These are phyloP conservation scores for Cynara cardunculus DNA, from an alignment of 129 eudicot genomes.

Conservation along the genomic window DNA sequence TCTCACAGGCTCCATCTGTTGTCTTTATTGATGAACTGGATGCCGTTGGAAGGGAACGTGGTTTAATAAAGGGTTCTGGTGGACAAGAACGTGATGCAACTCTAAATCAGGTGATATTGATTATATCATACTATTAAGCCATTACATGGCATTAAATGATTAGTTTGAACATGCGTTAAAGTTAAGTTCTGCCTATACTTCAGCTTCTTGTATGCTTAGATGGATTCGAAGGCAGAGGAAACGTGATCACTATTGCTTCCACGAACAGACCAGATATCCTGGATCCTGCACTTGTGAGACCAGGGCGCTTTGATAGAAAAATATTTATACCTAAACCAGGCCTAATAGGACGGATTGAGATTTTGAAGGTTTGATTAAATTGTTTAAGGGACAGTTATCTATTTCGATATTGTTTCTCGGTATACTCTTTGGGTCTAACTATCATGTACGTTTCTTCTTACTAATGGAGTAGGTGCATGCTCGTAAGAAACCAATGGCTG, in stretches of 20 bases:
- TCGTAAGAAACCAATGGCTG: constrained; percentile 92
- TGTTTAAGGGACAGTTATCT: background rate
- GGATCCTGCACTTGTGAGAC: constrained; percentile 96
- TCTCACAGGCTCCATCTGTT: constrained; percentile 84
- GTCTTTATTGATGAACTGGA: constrained; percentile 97
- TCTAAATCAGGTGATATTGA: constrained; percentile 71
- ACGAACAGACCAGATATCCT: constrained; percentile 96
- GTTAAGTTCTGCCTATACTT: constrained; percentile 16
- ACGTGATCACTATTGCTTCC: constrained; percentile 96
- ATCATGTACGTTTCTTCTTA: background rate
- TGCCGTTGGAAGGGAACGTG: constrained; percentile 99
- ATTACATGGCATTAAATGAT: background rate
- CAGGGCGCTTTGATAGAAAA: constrained; percentile 93
- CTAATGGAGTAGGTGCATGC: constrained; percentile 71
- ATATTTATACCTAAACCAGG: constrained; percentile 90
- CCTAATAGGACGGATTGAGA: constrained; percentile 79
- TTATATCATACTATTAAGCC: background rate
- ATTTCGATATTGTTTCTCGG: constrained; percentile 6
- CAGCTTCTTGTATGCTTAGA: constrained; percentile 97
- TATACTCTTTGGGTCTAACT: constrained; percentile 1
- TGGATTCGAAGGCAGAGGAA: constrained; percentile 98
- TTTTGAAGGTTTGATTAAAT: constrained; percentile 58
- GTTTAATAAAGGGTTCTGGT: constrained; percentile 92
- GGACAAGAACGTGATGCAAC: constrained; percentile 99
- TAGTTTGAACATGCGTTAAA: background rate